phyloP scores from a whole-genome alignment of 768 basidiomycete species.

The Lepiota venenata region DNA sequence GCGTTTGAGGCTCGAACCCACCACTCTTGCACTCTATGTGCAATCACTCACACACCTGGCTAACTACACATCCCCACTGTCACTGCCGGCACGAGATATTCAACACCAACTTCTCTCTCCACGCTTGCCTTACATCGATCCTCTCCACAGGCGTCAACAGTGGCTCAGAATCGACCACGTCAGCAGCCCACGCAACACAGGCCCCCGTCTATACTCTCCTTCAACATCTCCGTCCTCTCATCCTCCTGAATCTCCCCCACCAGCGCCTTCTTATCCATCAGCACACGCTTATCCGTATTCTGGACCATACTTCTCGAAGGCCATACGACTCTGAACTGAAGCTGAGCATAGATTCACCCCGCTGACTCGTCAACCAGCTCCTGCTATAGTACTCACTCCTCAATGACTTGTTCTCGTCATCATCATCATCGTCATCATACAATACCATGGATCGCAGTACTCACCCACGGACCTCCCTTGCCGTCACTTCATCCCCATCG shows the following conservation, averaged over 20 bases:
- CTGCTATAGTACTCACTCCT: conserved; percentile 77
- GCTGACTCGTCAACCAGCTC: conserved; percentile 72
- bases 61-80: too few relatives aligned
- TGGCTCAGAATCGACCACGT: conserved; percentile 89
- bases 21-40: too few relatives aligned
- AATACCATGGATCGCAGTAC: too few relatives aligned
- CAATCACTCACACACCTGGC: too few relatives aligned
- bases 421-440: conserved; percentile 78
- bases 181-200: conserved; percentile 79
- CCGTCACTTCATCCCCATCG: too few relatives aligned
- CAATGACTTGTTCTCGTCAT: conserved; percentile 70
- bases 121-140: conserved; percentile 96
- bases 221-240: conserved; percentile 84
- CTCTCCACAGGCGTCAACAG: conserved; percentile 70
- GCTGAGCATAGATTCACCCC: conserved; percentile 76
- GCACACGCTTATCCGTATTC: conserved; percentile 69
- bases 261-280: too few relatives aligned
- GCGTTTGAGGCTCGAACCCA: too few relatives aligned
- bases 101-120: conserved; percentile 95
- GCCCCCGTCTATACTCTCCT: conserved; percentile 86
- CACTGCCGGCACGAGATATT: too few relatives aligned
- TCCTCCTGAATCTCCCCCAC: conserved; percentile 85
- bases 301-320: conserved; percentile 97
- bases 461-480: too few relatives aligned
- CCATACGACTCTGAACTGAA: conserved; percentile 89